These are phyloP conservation scores for Alternaria solani DNA, from an alignment of 2,329 filamentous ascomycete genomes.

Conservation along the genomic window DNA sequence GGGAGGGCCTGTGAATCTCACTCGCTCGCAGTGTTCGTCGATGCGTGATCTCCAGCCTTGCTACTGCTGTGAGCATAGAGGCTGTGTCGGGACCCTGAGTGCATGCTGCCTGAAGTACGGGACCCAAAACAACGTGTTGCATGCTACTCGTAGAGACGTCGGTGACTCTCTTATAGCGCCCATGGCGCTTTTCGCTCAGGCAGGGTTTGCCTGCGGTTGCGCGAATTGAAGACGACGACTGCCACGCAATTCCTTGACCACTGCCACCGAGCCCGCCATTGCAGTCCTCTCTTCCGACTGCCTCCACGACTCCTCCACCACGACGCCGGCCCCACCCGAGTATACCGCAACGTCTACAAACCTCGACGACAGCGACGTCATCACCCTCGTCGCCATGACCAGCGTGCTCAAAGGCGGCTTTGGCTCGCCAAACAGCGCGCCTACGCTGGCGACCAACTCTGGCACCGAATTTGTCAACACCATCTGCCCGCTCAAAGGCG, in stretches of 20 bases:
- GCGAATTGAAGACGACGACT: constrained; percentile 9
- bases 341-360: background rate
- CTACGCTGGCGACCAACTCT: constrained; percentile 23
- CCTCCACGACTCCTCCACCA: background rate
- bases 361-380: background rate
- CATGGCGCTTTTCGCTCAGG: constrained; percentile 6
- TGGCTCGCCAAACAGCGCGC: constrained; percentile 25
- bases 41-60: constrained; percentile 13
- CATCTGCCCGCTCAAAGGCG: constrained; percentile 46
- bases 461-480: constrained; percentile 53
- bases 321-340: background rate
- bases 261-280: constrained; percentile 1
- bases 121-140: constrained; percentile 14
- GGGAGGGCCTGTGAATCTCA: constrained; percentile 3
- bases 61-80: constrained; percentile 12
- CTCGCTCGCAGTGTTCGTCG: background rate
- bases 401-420: constrained; percentile 34
- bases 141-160: constrained; percentile 3
- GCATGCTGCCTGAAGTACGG: constrained; percentile 4
- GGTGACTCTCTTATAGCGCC: constrained; percentile 8
- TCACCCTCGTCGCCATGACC: constrained; percentile 17
- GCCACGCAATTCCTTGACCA: constrained; percentile 4
- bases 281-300: background rate
- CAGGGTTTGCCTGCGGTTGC: constrained; percentile 13
- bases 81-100: constrained; percentile 6